These are phyloP conservation scores for Teratosphaeria nubilosa DNA, from an alignment of 2,329 filamentous ascomycete genomes.

Conservation along the genomic window DNA sequence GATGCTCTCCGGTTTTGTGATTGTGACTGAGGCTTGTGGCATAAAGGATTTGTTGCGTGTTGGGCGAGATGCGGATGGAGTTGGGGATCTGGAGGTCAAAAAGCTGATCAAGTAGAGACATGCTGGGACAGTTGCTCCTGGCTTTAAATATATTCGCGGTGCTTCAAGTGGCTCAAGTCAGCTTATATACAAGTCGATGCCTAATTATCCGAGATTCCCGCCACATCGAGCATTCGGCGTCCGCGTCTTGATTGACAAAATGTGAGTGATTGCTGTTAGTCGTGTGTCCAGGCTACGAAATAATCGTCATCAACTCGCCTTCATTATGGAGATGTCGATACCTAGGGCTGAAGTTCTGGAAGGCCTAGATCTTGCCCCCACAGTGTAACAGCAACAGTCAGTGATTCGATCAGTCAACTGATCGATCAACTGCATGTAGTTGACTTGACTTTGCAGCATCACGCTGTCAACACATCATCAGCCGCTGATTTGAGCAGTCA, in stretches of 20 bases:
- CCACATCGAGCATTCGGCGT: too few relatives aligned
- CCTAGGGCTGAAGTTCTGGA: not conserved
- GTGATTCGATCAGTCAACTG: too few relatives aligned
- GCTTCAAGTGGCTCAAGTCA: too few relatives aligned
- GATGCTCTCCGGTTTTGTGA: conserved; percentile 13
- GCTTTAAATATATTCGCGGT: too few relatives aligned
- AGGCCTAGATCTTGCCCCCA: not conserved
- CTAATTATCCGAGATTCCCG: too few relatives aligned
- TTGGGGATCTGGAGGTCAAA: conserved; percentile 19
- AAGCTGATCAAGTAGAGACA: conserved; percentile 10
- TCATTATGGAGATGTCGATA: not conserved
- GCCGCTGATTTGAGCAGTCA: too few relatives aligned
- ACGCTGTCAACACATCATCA: too few relatives aligned
- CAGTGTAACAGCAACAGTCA: too few relatives aligned
- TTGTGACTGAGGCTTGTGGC: conserved; percentile 9
- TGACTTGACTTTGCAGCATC: too few relatives aligned
- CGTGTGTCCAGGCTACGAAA: not conserved
- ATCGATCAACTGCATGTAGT: too few relatives aligned
- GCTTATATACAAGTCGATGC: too few relatives aligned
- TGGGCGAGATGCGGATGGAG: conserved; percentile 14
- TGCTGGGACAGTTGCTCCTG: not conserved
- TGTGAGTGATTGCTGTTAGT: too few relatives aligned
- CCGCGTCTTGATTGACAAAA: not conserved
- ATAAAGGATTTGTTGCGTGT: conserved; percentile 16
- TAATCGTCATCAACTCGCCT: not conserved